These are phyloP conservation scores for Neospora caninum DNA, from an alignment of 169 alveolate genomes.

Conservation along the genomic window DNA sequence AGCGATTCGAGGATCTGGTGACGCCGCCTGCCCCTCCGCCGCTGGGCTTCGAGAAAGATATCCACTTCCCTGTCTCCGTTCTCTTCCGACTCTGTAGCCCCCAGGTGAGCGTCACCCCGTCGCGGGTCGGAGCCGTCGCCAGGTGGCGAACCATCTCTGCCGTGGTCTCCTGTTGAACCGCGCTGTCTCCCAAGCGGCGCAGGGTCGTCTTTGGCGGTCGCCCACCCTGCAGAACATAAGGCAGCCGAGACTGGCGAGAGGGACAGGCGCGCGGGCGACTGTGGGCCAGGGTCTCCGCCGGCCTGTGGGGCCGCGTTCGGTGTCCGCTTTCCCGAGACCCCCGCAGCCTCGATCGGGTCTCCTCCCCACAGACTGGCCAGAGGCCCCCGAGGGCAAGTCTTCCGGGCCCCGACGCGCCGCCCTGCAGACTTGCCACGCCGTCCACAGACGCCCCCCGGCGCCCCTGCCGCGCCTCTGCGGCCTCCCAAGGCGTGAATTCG, in stretches of 20 bases:
- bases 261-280: too few species aligned
- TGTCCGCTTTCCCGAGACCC: too few species aligned
- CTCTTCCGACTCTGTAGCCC: too few species aligned
- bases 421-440: background rate
- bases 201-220: background rate
- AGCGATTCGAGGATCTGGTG: background rate
- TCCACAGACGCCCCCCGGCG: background rate
- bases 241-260: too few species aligned
- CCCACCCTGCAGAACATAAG: too few species aligned
- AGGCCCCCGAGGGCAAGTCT: too few species aligned
- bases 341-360: too few species aligned
- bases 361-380: too few species aligned
- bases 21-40: background rate
- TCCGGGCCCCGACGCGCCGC: background rate
- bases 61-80: background rate
- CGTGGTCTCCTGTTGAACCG: background rate
- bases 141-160: background rate
- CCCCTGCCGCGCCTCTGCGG: background rate
- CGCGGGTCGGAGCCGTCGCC: background rate
- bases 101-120: background rate
- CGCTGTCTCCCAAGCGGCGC: background rate
- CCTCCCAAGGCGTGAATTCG: constrained; percentile 17
- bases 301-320: too few species aligned
- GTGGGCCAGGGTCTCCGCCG: too few species aligned
- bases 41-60: background rate